Conservation (phyloP, 441 rosid genomes). For the Caryocar brasiliense region DNA sequence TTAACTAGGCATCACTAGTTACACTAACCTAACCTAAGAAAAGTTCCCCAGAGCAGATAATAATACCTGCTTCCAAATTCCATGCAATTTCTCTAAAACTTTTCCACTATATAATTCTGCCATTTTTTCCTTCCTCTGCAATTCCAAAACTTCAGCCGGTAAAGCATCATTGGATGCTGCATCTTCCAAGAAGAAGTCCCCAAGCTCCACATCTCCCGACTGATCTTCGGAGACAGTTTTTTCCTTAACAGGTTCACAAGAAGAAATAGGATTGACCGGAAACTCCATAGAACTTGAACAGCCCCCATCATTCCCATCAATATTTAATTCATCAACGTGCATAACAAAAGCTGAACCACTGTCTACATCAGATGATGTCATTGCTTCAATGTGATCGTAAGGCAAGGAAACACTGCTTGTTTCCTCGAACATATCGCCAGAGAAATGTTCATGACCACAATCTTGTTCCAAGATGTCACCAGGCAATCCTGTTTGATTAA, state of each 20-base stretch:
- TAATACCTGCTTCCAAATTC: conserved; percentile 90
- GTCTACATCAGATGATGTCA: conserved; percentile 14
- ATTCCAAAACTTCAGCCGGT: conserved; percentile 44
- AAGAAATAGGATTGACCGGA: conserved; percentile 19
- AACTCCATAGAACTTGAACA: conserved; percentile 24
- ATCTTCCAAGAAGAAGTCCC: conserved; percentile 57
- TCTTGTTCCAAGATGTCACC: conserved; percentile 53
- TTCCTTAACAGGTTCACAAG: conserved; percentile 18
- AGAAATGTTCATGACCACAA: conserved; percentile 32
- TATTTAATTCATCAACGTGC: conserved; percentile 19
- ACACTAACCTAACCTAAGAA: conserved; percentile 5
- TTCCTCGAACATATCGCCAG: conserved; percentile 17
- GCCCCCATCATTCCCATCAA: conserved; percentile 20
- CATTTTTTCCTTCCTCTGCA: conserved; percentile 60
- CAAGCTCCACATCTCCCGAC: conserved; percentile 56
- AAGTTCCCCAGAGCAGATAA: conserved; percentile 8
- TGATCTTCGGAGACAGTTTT: conserved; percentile 25
- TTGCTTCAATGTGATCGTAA: conserved; percentile 16
- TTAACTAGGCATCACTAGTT: background rate
- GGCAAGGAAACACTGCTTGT: conserved; percentile 16
- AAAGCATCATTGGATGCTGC: conserved; percentile 25
- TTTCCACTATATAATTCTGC: conserved; percentile 51
- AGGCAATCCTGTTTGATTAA: conserved; percentile 58
- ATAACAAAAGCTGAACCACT: conserved; percentile 9
- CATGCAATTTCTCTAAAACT: conserved; percentile 61